These are phyloP conservation scores for Lachancea meyersii DNA, from an alignment of 805 yeast genomes.

Conservation along the genomic window DNA sequence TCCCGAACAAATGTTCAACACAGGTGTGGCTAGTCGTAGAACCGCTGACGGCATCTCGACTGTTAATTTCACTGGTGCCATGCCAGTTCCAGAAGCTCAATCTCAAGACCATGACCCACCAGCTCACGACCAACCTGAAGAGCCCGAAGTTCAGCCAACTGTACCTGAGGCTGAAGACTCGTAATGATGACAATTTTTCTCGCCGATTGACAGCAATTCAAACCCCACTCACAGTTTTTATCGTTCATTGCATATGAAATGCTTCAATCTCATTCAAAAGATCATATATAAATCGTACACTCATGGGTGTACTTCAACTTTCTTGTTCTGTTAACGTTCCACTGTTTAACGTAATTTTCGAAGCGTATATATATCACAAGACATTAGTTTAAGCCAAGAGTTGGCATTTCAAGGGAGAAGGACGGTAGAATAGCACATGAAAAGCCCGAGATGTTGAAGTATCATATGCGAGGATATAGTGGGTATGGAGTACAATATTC, in stretches of 20 bases:
- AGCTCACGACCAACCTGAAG: not conserved
- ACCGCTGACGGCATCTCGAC: slow-evolving; percentile 26
- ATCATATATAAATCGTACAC: not conserved
- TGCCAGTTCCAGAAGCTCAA: slow-evolving; percentile 8
- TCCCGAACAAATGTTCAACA: slow-evolving; percentile 16
- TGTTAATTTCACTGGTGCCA: slow-evolving; percentile 11
- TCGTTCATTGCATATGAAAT: not conserved
- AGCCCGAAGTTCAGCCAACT: not conserved
- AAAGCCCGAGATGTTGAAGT: slow-evolving; percentile 51
- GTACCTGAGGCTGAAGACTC: not conserved
- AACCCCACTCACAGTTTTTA: not conserved
- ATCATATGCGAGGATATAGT: slow-evolving; percentile 70
- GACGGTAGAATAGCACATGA: not conserved
- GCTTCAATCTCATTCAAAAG: slow-evolving; percentile 1
- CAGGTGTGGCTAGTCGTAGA: slow-evolving; percentile 33
- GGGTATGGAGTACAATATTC: slow-evolving; percentile 88
- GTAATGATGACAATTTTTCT: not conserved
- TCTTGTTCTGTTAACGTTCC: not conserved
- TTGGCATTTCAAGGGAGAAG: not conserved
- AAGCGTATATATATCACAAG: too few species aligned
- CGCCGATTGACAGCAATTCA: not conserved
- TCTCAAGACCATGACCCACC: not conserved
- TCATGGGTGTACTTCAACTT: not conserved
- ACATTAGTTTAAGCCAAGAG: too few species aligned
- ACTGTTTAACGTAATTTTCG: not conserved